Evolutionary conservation across 2,329 filamentous ascomycete species (phyloP), one percentile per base, ranked within the genome.

Genomic region (Zymoseptoria brevis): DNA sequence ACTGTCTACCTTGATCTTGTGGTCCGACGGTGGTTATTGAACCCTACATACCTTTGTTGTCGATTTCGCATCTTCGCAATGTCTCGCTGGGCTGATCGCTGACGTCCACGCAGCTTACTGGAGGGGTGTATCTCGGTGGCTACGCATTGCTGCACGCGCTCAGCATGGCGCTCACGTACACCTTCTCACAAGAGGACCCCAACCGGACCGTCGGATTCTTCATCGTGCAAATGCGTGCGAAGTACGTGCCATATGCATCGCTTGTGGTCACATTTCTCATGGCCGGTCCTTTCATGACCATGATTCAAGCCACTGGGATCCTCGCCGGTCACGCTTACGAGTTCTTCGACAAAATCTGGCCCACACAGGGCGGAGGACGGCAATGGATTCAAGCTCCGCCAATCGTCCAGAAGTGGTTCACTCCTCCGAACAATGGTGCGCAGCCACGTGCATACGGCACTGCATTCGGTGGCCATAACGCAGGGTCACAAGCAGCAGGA

Each of bases 271-370:
- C 87, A 9, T 80, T 96, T 21, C 77, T 97, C 56, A 83, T 88
- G 71, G 79, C 76, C 4, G 86, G 87, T 9, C 79, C 80, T 41
- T 66, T 73, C 2, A 75, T 75, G 19, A 81, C 88, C 9, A 71
- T 88, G 58, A 69, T 86, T 3, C 86, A 95, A 69, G 74, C 84
- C 4, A 89, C 84, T 35, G 94, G 94, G n/a, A 80, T 99, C 9
- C 64, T 96, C 50, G 89, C 92, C 11, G 92, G 92, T 4, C 94
- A 99, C 73, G 70, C 94, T 19, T 96, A 90, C 75, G 89, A 97
- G 72, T 99, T 97, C 71, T 74, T 96, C 54, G 90, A 89, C 1
- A 83, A 89, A 54, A 81, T 96, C 50, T 97, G 91, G 80, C 94
- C 94, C 4, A 85, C 89, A 57, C 94, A 94, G 71, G 93, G 91